Evolutionary conservation across 352 stramenopile genomes (phyloP).

Genomic region (Phytophthora podocarpi): DNA sequence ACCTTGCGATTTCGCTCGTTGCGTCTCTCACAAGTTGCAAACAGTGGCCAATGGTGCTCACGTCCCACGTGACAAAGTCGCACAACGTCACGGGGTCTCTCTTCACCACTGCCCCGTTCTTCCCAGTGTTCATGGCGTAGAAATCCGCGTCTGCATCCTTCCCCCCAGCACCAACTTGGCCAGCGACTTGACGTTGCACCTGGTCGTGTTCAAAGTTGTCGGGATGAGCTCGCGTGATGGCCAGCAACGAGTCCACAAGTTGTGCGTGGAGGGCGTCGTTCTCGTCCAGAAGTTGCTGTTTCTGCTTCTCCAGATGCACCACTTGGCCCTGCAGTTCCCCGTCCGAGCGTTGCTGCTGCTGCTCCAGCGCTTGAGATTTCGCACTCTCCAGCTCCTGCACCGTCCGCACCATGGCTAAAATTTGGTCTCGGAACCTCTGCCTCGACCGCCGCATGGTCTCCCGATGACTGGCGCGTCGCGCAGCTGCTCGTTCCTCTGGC

Average conservation of each 20-base stretch:
- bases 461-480: conserved; percentile 32
- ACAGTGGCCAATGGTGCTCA: conserved; percentile 33
- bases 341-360: background rate
- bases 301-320: conserved; percentile 27
- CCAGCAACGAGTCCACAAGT: conserved; percentile 36
- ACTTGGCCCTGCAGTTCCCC: conserved; percentile 28
- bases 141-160: conserved; percentile 14
- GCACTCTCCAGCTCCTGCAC: conserved; percentile 31
- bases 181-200: conserved; percentile 3
- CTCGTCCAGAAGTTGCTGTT: conserved; percentile 30
- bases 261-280: conserved; percentile 36
- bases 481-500: conserved; percentile 23
- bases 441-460: conserved; percentile 44
- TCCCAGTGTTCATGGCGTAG: conserved; percentile 13
- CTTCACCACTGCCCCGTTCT: background rate
- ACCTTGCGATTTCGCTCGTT: conserved; percentile 28
- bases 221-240: conserved; percentile 32
- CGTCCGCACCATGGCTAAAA: conserved; percentile 35
- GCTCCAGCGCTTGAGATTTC: conserved; percentile 19
- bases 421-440: conserved; percentile 40
- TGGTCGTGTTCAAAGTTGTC: conserved; percentile 29
- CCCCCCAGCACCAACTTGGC: background rate
- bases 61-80: conserved; percentile 45
- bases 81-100: conserved; percentile 37
- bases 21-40: conserved; percentile 35